Conservation (phyloP, 1,139 yeast genomes). For the Hansenula lynferdii region DNA sequence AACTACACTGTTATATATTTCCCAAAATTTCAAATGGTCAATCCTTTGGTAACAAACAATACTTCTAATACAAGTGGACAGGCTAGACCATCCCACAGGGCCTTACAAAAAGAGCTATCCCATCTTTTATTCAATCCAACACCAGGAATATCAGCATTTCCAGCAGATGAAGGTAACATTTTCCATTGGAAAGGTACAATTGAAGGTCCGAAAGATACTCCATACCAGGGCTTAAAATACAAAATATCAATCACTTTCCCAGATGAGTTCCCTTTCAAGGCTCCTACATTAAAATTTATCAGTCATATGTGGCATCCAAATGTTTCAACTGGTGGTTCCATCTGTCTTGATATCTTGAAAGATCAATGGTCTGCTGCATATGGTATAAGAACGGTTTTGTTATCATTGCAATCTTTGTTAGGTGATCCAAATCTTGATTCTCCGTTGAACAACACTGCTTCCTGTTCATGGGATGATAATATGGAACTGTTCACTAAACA, state of each 20-base stretch:
- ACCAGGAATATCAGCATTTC: constrained; percentile 50
- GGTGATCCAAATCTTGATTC: constrained; percentile 50
- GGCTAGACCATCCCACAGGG: not conserved
- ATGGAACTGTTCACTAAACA: not conserved
- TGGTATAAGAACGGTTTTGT: constrained; percentile 54
- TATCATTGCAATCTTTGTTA: constrained; percentile 53
- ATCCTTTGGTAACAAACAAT: not conserved
- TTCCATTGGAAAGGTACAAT: constrained; percentile 59
- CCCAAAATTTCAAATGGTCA: too few relatives aligned
- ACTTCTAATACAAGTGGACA: not conserved
- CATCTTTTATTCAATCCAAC: constrained; percentile 16
- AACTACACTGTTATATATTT: too few relatives aligned
- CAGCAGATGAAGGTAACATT: constrained; percentile 46
- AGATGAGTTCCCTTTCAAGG: constrained; percentile 54
- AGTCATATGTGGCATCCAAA: constrained; percentile 74
- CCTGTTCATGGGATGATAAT: constrained; percentile 37
- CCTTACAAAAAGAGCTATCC: not conserved
- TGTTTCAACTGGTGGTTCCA: constrained; percentile 59
- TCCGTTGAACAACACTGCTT: constrained; percentile 47
- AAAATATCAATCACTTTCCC: constrained; percentile 52
- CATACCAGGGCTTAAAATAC: constrained; percentile 52
- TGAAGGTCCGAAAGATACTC: constrained; percentile 59
- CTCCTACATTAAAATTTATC: constrained; percentile 56
- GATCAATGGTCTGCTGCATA: constrained; percentile 73
- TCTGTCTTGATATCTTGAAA: constrained; percentile 35